Percentiles rank a stretch among this genome's conserved stretches.
Evolutionary conservation across 345 rosid genomes (phyloP).

Genomic region (Gossypium ekmanianum): DNA sequence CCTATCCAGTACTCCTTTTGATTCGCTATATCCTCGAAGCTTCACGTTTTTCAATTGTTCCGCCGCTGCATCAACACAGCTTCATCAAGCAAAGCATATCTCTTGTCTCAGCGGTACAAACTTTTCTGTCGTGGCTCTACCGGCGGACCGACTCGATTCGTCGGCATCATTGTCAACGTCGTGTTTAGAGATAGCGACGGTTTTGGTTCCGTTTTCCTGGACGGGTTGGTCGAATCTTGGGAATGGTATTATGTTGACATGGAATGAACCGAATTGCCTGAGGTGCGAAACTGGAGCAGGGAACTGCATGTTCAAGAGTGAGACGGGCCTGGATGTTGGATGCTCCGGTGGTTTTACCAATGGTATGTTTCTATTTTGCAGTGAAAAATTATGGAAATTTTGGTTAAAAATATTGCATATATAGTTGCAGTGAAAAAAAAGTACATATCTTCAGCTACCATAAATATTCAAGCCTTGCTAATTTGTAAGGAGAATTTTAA

Average conservation of each 20-base stretch:
- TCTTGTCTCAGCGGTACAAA: constrained; percentile 25
- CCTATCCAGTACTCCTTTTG: constrained; percentile 15
- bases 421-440: no score
- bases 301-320: constrained; percentile 21
- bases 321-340: not conserved
- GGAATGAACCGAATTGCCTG: constrained; percentile 21
- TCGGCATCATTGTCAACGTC: not conserved
- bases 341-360: constrained; percentile 4
- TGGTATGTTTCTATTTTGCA: constrained; percentile 7
- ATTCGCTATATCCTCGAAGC: not conserved
- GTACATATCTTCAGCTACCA: no score
- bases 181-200: constrained; percentile 7
- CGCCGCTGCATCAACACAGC: not conserved
- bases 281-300: constrained; percentile 14
- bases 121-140: constrained; percentile 17
- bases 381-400: no score
- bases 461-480: no score
- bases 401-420: no score
- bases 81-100: not conserved
- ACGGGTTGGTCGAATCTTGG: not conserved
- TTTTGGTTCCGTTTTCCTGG: constrained; percentile 14
- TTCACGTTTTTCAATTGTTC: constrained; percentile 38
- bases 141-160: not conserved
- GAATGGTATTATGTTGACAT: constrained; percentile 13
- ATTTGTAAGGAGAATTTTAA: no score